Evolutionary conservation across 257 asterid species (phyloP), one percentile per base, ranked within the genome.

Genomic region (Solanum arcanum): DNA sequence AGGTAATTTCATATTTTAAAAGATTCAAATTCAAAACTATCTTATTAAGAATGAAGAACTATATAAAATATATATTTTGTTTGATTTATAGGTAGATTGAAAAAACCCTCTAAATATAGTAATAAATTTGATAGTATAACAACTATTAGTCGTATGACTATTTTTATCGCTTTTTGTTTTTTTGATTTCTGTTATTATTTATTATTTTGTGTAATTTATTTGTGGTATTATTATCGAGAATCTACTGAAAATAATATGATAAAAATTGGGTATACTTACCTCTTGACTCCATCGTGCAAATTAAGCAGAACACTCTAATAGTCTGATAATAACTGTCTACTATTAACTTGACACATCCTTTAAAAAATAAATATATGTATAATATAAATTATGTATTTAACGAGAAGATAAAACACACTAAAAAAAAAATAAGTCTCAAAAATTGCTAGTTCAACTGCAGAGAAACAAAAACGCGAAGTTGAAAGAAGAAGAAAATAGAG

Each of bases 331-430:
- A 49, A 3, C 13, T 49, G 2, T 49, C 0, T 0, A 5, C 0
- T 52, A 52, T 52, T 52, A 3, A 52, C 23, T 52, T 52, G 60
- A 16, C 9, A 52, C 1, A 6, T 49, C 1, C 0, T 33, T 33
- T 33, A 33, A 33, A 33, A 33, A 33, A 33, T 33, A 33, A 33
- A 33, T 33, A 33, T 33, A 33, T 4, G 5, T 33, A 33, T 33
- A 4, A 4, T 33, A 33, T 33, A 33, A 33, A 33, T 33, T 39
- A 2, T 6, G 9, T 39, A 7, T 42, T 44, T 49, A 49, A 18
- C 7, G 20, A 0, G 0, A 52, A 0, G 0, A 0, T 52, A 18
- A 56, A 56, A 56, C 18, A 56, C 0, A 18, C 0, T 3, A 4
- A 52, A 7, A 56, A 56, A 0, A 7, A 56, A 56, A 20, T 20